phyloP scores from a whole-genome alignment of 148 eudicot genomes.

The Rhododendron williamsianum region DNA sequence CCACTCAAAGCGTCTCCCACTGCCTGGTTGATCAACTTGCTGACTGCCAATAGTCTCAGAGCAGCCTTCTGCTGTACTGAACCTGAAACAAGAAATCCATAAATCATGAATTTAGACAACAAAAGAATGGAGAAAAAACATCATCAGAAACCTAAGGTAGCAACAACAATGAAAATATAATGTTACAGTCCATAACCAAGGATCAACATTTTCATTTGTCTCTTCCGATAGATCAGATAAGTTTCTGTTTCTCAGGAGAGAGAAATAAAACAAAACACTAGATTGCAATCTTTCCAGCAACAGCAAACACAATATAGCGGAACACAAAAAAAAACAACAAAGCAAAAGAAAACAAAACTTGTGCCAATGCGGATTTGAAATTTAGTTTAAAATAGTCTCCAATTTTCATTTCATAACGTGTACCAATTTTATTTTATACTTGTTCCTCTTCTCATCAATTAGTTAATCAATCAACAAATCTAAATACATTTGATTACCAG shows the following conservation, averaged over 20 bases:
- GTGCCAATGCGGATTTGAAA: neutral
- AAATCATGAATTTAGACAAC: neutral
- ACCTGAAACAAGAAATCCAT: conserved; percentile 37
- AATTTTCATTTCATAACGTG: neutral
- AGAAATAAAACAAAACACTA: neutral
- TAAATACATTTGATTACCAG: neutral
- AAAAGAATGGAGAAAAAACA: neutral
- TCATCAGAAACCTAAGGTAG: neutral
- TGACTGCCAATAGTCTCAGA: conserved; percentile 73
- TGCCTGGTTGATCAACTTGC: conserved; percentile 88
- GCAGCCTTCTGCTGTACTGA: conserved; percentile 78
- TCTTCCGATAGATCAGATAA: neutral
- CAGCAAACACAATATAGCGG: neutral
- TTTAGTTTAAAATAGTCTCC: neutral
- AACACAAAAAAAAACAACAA: too few relatives aligned
- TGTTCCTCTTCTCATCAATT: neutral
- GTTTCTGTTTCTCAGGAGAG: neutral
- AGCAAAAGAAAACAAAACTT: neutral
- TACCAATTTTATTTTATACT: neutral
- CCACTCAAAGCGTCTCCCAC: conserved; percentile 98
- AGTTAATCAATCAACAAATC: neutral
- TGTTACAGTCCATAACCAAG: neutral
- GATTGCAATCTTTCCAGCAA: neutral
- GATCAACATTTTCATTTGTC: neutral
- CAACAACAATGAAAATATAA: neutral